Conservation (phyloP, 2,329 filamentous ascomycete species). For the Teratosphaeria viscida region DNA sequence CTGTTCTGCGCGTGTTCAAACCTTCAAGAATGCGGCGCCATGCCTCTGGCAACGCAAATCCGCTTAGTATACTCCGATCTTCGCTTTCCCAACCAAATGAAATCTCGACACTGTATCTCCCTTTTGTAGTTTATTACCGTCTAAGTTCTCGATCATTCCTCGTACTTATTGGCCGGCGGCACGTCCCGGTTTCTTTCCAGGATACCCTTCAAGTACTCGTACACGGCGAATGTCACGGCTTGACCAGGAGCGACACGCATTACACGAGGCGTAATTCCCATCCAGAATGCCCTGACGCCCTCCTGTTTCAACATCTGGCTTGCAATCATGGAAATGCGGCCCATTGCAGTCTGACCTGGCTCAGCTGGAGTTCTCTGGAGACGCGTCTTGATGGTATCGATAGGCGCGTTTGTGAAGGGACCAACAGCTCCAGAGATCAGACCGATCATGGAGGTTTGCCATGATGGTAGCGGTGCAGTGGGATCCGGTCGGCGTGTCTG, state of each 20-base stretch:
- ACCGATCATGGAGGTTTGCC: constrained; percentile 84
- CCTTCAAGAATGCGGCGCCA: neutral
- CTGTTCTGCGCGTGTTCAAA: neutral
- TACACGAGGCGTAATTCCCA: constrained; percentile 93
- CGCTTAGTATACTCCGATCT: neutral
- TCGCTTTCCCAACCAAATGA: neutral
- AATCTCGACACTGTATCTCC: neutral
- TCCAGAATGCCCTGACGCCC: constrained; percentile 91
- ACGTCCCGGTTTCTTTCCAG: constrained; percentile 39
- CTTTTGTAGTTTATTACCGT: neutral
- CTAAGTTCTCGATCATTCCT: constrained; percentile 32
- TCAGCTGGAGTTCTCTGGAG: constrained; percentile 81
- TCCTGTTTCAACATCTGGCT: constrained; percentile 62
- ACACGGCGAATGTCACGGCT: constrained; percentile 59
- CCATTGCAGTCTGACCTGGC: constrained; percentile 64
- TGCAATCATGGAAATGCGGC: constrained; percentile 68
- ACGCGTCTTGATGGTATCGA: constrained; percentile 97
- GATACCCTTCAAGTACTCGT: constrained; percentile 41
- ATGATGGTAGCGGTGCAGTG: constrained; percentile 61
- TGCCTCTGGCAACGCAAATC: neutral
- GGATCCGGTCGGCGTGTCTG: constrained; percentile 63
- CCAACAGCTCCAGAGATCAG: constrained; percentile 90
- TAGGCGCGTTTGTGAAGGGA: constrained; percentile 89
- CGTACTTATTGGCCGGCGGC: constrained; percentile 37
- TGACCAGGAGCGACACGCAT: constrained; percentile 97